A percentile compares a stretch with the other conserved stretches of the same genome.
These are phyloP conservation scores for Mesotaenium endlicherianum DNA, from an alignment of 139 green algal genomes.

Conservation along the genomic window DNA sequence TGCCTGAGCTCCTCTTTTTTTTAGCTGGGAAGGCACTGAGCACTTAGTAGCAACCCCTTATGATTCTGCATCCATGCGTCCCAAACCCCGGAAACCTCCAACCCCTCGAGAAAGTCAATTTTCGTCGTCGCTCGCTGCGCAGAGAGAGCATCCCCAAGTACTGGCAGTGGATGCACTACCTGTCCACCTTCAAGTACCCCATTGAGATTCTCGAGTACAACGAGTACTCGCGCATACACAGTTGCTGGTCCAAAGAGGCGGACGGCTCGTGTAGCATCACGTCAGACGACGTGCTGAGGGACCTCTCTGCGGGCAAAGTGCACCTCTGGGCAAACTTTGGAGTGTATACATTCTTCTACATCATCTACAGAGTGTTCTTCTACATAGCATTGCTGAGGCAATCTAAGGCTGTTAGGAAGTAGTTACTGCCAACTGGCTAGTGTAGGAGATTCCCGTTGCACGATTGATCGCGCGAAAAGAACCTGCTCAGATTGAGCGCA, in stretches of 20 bases:
- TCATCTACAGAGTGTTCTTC: constrained; percentile 35
- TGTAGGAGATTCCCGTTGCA: too few relatives aligned
- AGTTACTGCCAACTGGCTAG: not conserved
- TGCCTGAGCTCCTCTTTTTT: not conserved
- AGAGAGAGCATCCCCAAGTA: constrained; percentile 44
- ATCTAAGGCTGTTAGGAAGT: constrained; percentile 29
- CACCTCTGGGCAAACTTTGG: constrained; percentile 4
- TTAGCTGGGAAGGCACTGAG: not conserved
- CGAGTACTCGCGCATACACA: constrained; percentile 23
- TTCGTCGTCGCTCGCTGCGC: not conserved
- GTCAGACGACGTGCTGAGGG: constrained; percentile 4
- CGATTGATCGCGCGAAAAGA: too few relatives aligned
- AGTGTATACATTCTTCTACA: constrained; percentile 9
- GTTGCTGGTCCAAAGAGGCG: not conserved
- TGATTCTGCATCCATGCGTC: not conserved
- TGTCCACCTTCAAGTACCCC: constrained; percentile 56
- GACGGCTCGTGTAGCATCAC: not conserved
- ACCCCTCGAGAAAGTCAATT: not conserved
- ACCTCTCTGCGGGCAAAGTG: constrained; percentile 8
- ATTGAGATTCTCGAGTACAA: constrained; percentile 42
- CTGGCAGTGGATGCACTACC: constrained; percentile 58
- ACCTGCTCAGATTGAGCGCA: too few relatives aligned
- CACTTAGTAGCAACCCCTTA: not conserved
- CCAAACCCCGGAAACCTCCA: not conserved
- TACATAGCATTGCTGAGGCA: constrained; percentile 29